Conservation (phyloP, 164 flowering plant genomes). For the Vitis riparia region DNA sequence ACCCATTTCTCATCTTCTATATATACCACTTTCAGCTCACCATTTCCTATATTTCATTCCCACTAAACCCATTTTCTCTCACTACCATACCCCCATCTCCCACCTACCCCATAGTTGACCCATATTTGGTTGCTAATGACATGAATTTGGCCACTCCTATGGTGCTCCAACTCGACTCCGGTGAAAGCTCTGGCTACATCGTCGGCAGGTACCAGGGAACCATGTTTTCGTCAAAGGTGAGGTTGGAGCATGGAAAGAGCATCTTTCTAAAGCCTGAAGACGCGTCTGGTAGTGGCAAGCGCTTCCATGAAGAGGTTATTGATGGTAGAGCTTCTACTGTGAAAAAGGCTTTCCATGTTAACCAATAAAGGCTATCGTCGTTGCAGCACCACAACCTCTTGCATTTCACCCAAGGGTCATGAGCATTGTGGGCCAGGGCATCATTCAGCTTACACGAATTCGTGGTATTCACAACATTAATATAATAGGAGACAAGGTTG, state of each 20-base stretch:
- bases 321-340: conserved; percentile 45
- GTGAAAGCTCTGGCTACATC: conserved; percentile 36
- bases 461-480: too few relatives aligned
- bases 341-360: conserved; percentile 76
- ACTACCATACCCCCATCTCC: conserved; percentile 16
- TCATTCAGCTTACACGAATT: too few relatives aligned
- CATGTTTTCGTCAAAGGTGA: conserved; percentile 70
- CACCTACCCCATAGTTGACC: conserved; percentile 35
- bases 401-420: conserved; percentile 79
- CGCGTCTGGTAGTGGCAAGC: conserved; percentile 61
- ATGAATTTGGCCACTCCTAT: conserved; percentile 41
- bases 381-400: conserved; percentile 72
- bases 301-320: conserved; percentile 52
- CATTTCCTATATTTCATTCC: too few relatives aligned
- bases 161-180: conserved; percentile 76
- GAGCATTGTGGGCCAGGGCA: too few relatives aligned
- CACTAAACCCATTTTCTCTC: too few relatives aligned
- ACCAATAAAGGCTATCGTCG: conserved; percentile 45
- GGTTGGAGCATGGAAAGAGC: conserved; percentile 75
- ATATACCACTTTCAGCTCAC: too few relatives aligned
- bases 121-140: conserved; percentile 37
- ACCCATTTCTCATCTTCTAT: too few relatives aligned
- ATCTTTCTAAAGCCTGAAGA: conserved; percentile 51
- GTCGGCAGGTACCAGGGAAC: conserved; percentile 38
- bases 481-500: too few relatives aligned